Evolutionary conservation across 2,329 filamentous ascomycete genomes (phyloP), one percentile per base, ranked within the genome.

Genomic region (Penicillium aurantiogriseum): DNA sequence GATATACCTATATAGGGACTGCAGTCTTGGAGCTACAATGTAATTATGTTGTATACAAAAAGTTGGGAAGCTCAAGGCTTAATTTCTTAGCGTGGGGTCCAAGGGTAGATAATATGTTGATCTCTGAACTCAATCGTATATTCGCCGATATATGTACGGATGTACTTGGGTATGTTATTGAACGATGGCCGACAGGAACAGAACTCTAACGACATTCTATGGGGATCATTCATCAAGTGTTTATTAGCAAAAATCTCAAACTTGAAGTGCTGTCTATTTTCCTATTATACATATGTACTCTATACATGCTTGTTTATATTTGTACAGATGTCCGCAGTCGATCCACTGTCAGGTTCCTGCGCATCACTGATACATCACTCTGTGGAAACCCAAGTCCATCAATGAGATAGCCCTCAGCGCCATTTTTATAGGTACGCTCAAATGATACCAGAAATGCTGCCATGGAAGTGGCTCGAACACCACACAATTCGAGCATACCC

Each of bases 401-500:
- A 11, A 52, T 66, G 39, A 71, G 29, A 54, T 67, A 71, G 4
- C 54, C 58, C 35, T 61, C 57, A 9, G 63, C 58, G n/a, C 67
- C 66, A 19, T 64, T 64, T n/a, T 58, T 48, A 31, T 61, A 66
- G 1, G 51, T 48, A 17, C 57, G 38, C 29, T 70, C 65, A 10
- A 71, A 63, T 2, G 50, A 52, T 38, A 65, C 56, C 29, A 71
- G 38, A 38, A 71, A 71, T 9, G 58, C 64, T 9, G 46, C 59
- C 66, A 71, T 71, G 1, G 64, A 65, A 8, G 51, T 40, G 4
- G 63, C 59, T 10, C 64, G 64, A 4, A 68, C 63, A 19, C 68
- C 63, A 51, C 67, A 67, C 3, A 71, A 47, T 25, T 66, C 61
- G 5, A 68, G 49, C 58, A 68, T 64, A 8, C 67, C 68, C 3